Conservation (phyloP, 116 monocot genomes). For the Dioscorea cayenensis region DNA sequence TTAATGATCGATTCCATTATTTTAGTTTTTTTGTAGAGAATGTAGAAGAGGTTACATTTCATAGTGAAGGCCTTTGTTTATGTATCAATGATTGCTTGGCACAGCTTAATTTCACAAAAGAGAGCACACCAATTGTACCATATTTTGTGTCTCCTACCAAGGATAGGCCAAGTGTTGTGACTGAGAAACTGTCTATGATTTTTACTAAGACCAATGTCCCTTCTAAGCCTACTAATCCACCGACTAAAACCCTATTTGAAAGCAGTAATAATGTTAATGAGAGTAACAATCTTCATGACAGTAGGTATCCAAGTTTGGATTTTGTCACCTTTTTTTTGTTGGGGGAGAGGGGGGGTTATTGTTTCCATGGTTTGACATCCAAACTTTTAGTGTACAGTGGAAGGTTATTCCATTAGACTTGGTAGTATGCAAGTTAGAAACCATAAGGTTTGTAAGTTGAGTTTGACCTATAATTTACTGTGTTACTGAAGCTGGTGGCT, state of each 20-base stretch:
- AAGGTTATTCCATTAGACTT: conserved; percentile 67
- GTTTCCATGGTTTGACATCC: neutral
- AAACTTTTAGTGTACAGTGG: conserved; percentile 27
- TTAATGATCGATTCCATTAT: too few species aligned
- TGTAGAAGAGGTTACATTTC: too few species aligned
- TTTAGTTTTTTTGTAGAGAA: too few species aligned
- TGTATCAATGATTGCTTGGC: neutral
- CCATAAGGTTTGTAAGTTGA: conserved; percentile 54
- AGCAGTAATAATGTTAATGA: conserved; percentile 36
- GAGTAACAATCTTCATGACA: conserved; percentile 40
- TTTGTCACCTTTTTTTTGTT: neutral
- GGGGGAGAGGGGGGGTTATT: too few species aligned
- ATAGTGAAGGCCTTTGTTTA: neutral
- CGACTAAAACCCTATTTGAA: conserved; percentile 24
- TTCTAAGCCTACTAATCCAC: conserved; percentile 22
- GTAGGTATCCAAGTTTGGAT: conserved; percentile 29
- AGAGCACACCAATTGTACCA: conserved; percentile 25
- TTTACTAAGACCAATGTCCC: conserved; percentile 17
- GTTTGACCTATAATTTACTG: neutral
- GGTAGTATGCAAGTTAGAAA: conserved; percentile 92
- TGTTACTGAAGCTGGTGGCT: neutral
- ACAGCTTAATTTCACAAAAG: conserved; percentile 73
- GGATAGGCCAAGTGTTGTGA: conserved; percentile 12
- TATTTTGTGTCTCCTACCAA: conserved; percentile 21
- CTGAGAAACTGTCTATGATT: conserved; percentile 8